Evolutionary conservation across 2,329 filamentous ascomycete species (phyloP), one percentile per base, ranked within the genome.

Genomic region (Epichloe coenophiala): DNA sequence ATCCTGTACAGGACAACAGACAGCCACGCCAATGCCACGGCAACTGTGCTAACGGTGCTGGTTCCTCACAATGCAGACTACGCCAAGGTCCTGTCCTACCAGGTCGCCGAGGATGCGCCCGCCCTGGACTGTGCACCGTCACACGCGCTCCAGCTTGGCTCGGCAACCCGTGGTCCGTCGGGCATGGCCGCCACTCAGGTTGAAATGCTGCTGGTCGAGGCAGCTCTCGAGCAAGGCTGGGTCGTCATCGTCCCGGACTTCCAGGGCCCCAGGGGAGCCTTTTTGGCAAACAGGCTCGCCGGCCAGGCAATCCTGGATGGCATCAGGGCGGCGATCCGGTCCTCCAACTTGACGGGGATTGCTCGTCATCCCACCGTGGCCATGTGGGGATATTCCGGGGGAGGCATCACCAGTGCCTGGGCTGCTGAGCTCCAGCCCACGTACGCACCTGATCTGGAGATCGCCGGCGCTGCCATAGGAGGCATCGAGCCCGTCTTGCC

Each of bases 161-260:
- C 50, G 49, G 46, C 27, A 27, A 2, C 7, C 27, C 0, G 7
- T 6, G 47, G 51, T 1, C 12, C 68, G 5, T 59, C 73, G 47
- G 65, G 67, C 7, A 65, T 66, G 9, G 60, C 64, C 27, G 57
- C 54, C 2, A 57, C 58, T 6, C 53, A 60, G 45, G 21, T 47
- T 3, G 57, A 62, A 48, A 19, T 60, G 3, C 49, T 61, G 5
- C 55, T 61, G 7, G 47, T 59, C 8, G 53, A 61, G 39, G 52
- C 51, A 1, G 55, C 55, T 8, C 66, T 77, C 2, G 60, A 63
- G 5, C 51, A 63, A 55, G 72, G 72, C 6, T 76, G 71, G 71
- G 61, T 69, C 19, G 69, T 77, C 23, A 70, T 67, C 13, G 60
- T 71, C 64, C 72, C 74, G 0, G 74, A 77, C 55, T 70, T 67